Percentiles rank a stretch among this genome's conserved stretches.
Evolutionary conservation across 331 rosid genomes (phyloP).

Genomic region (Stylosanthes scabra): DNA sequence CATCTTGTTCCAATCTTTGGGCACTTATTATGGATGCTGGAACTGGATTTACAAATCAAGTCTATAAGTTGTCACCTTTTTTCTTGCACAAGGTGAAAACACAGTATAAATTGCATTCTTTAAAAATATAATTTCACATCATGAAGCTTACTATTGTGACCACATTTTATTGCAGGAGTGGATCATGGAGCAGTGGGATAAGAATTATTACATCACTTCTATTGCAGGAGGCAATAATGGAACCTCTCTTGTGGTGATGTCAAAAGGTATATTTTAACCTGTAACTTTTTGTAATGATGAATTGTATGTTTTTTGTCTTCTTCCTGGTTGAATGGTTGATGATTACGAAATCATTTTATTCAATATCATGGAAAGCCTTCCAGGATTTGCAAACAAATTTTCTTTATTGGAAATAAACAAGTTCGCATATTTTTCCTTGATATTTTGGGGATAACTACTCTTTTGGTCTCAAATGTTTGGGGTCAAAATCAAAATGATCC

Average conservation of each 20-base stretch:
- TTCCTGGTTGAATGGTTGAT: conserved; percentile 25
- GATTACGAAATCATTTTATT: background rate
- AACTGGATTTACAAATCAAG: conserved; percentile 83
- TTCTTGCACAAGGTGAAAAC: conserved; percentile 85
- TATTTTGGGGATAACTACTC: background rate
- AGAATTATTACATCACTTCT: conserved; percentile 87
- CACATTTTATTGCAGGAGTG: conserved; percentile 64
- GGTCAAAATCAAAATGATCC: too few relatives aligned
- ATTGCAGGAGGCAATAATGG: conserved; percentile 87
- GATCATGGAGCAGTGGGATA: conserved; percentile 99
- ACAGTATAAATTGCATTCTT: conserved; percentile 12
- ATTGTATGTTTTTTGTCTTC: conserved; percentile 9
- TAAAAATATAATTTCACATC: background rate
- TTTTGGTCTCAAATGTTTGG: too few relatives aligned
- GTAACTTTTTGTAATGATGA: conserved; percentile 10
- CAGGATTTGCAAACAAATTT: conserved; percentile 4
- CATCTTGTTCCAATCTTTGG: conserved; percentile 96
- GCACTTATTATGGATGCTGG: conserved; percentile 99
- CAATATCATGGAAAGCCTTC: conserved; percentile 14
- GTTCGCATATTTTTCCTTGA: conserved; percentile 11
- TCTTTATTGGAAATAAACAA: background rate
- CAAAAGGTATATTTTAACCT: conserved; percentile 64
- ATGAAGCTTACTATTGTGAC: conserved; percentile 11
- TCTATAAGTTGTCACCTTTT: conserved; percentile 77
- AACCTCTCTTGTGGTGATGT: conserved; percentile 95